These are phyloP conservation scores for Fusarium neocosmosporiellum DNA, from an alignment of 2,329 filamentous ascomycete genomes.

Conservation along the genomic window DNA sequence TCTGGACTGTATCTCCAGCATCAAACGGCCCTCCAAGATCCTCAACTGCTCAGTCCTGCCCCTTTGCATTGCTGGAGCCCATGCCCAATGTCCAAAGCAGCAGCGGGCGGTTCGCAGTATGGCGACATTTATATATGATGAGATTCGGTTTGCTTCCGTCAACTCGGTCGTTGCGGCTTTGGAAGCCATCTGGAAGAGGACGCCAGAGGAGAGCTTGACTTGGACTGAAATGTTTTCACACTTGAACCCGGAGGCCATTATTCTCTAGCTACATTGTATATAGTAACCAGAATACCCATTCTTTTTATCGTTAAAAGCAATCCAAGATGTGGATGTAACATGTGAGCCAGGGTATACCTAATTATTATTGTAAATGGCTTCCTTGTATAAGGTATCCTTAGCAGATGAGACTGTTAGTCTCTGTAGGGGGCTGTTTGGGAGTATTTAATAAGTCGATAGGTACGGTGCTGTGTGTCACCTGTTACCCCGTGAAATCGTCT, in stretches of 20 bases:
- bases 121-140: constrained; percentile 42
- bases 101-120: constrained; percentile 36
- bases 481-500: no score
- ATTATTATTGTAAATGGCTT: no score
- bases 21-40: constrained; percentile 49
- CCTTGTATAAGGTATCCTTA: no score
- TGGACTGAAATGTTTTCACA: constrained; percentile 42
- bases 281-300: not conserved
- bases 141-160: constrained; percentile 54
- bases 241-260: constrained; percentile 39
- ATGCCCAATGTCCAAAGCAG: constrained; percentile 46
- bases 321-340: no score
- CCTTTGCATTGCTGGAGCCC: constrained; percentile 51
- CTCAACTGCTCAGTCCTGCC: constrained; percentile 54
- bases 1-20: constrained; percentile 51
- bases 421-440: no score
- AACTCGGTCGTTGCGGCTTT: constrained; percentile 39
- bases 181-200: constrained; percentile 37
- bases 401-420: no score
- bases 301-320: no score
- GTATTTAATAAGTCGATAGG: no score
- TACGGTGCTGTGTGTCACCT: no score
- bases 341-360: no score
- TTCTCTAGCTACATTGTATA: constrained; percentile 22
- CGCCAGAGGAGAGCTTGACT: constrained; percentile 5